Base-by-base conservation (phyloP, 108 stramenopile genomes). In the Nitzschia putrida region DNA sequence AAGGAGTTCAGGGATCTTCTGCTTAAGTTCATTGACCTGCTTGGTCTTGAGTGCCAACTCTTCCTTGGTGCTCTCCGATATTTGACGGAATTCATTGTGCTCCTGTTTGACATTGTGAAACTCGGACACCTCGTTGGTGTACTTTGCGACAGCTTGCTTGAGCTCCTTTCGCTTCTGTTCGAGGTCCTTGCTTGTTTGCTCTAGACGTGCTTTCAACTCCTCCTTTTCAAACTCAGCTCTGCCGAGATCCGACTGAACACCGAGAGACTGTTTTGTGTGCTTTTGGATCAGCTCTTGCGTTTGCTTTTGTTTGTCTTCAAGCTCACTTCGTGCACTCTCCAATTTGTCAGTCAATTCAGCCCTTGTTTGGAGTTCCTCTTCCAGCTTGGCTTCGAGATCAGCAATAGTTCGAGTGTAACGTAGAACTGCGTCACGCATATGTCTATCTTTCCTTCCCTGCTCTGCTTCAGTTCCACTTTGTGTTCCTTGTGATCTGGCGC, bases 381-480 rank as follows among this genome's bases (percentile, higher is more conserved):
- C 72, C 26, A 82, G 59, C 57, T 78, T 70, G 12, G 61, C 38
- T 66, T 82, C 68, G n/a, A 82, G 75, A 25, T 82, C 77, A 7
- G 69, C 69, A 38, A 76, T 65, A 1, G 60, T 71, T 44, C 56
- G 13, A 22, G 82, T 72, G 52, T 74, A 75, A 6, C 71, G 55
- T 42, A 75, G 72, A 20, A 69, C 53, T 11, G 66, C 71, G 22
- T 81, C 71, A 2, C 70, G 68, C 53, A 72, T 60, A 40, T 75
- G 74, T 42, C 66, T 14, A 44, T 71, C 70, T 63, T 78, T 74
- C 51, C 55, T 39, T 24, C 67, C 63, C 3, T 67, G 51, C 16
- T 82, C 69, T 8, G 54, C 77, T n/a, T 49, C 64, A 14, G 42
- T 49, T 8, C 68, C 63, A 9, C 14, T 41, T 13, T 61, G 26